Evolutionary conservation across 2,329 filamentous ascomycete genomes (phyloP), one percentile per base, ranked within the genome.

Genomic region (Aureobasidium lini): DNA sequence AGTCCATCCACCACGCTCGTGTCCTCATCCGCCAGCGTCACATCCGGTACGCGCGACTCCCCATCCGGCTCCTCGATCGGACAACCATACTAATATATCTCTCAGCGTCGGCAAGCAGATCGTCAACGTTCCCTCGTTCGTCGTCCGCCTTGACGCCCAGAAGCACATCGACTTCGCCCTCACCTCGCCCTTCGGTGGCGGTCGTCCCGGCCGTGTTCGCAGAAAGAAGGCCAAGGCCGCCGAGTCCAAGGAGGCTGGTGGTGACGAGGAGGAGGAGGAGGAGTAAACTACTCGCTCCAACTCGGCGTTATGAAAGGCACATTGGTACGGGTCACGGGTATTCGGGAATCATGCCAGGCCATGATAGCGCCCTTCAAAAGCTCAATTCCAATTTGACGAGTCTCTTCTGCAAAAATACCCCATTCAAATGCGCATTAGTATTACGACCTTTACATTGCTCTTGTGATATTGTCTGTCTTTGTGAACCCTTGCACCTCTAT

Each of bases 91-190:
- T 71, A 62, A 71, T 62, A 61, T 16, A 23, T 6, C 43, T 23
- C 57, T 57, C 67, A 83, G 92, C 76, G 94, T 99, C 76, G 94
- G 94, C 81, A 99, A 99, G 90, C 94, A 99, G 85, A 97, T 99
- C 77, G 94, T 99, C 85, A 99, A 99, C 81, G 94, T 99, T 63
- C 94, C 94, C 68, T 97, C 93, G 60, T 99, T 96, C 88, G 88
- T 99, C 77, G 94, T 99, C 79, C 94, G 94, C 82, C 90, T 99
- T 75, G 94, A 99, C 85, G 96, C 92, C 73, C 94, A 99, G 88
- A 99, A 99, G 90, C 94, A 99, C 88, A 97, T 99, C 74, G 94
- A 99, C 85, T 97, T 99, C 79, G 85, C 94, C 66, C 86, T 99
- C 68, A 95, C 88, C 81, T 97, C 93, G 76, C 93, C 94, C 77